Evolutionary conservation across 1,284 basidiomycete genomes (phyloP), one percentile per base, ranked within the genome.

Genomic region (Naganishia liquefaciens): DNA sequence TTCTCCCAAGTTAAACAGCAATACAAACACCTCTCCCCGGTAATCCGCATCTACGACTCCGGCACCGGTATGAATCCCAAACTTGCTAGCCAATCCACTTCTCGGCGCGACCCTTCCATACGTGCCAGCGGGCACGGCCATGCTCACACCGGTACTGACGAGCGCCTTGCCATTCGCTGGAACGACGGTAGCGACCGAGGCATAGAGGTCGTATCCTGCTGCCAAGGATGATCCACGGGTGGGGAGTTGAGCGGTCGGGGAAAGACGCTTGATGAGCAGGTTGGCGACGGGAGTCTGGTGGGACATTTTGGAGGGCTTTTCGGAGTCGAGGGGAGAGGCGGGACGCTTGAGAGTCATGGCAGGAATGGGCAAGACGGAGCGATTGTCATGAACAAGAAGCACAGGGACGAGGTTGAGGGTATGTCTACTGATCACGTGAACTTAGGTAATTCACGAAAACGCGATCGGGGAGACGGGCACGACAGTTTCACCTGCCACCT

Each of bases 11-110:
- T 99, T 99, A 85, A 95, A 98, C 42, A 99, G 83, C 28, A 99
- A 82, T n/a, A 98, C 91, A 75, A 90, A 93, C 62, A 99, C 85
- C 9, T 87, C 82, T 5, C 96, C 95, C 43, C 96, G 85, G 78
- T 99, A 99, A 77, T 99, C 95, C 13, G 91, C 89, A 71, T 99
- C 96, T 65, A 99, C 86, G 21, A 99, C 95, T 40, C 95, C 95
- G 5, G 95, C 96, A 1, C 95, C 95, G 0, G 91, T 94, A 76
- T 96, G 90, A 68, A 99, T 97, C 84, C 93, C 92, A 79, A 92
- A 93, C 77, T 99, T 99, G 28, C 89, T 89, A 4, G 95, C 94
- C 94, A 71, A 15, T 5, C 95, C 95, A 73, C 89, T 92, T 17
- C 95, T 85, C 6, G 95, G 94, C 1, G 95, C 95, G 66, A 99